Conservation (phyloP, 495 filamentous ascomycete species). For the Aspergillus conjunctus region DNA sequence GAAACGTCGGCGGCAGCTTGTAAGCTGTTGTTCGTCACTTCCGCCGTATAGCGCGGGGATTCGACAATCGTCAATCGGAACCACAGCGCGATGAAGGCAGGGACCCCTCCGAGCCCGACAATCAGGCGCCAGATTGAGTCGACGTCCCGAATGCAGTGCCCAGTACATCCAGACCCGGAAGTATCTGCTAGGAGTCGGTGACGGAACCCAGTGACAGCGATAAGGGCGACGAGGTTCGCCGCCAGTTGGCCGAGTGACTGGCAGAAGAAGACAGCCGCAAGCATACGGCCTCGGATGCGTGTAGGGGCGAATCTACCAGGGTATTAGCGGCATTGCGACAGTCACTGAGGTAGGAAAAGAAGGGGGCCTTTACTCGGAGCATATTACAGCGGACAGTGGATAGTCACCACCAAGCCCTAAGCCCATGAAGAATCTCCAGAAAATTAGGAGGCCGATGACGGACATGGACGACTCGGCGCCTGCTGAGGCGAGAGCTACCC, state of each 20-base stretch:
- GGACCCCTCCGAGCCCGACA: conserved; percentile 54
- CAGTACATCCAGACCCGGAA: background rate
- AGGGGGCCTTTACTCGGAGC: conserved; percentile 43
- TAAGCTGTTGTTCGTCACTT: conserved; percentile 40
- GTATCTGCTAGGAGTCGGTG: conserved; percentile 2
- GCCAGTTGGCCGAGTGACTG: conserved; percentile 58
- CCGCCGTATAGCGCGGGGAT: conserved; percentile 52
- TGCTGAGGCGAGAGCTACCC: conserved; percentile 32
- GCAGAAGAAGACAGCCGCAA: conserved; percentile 59
- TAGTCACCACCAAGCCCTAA: conserved; percentile 50
- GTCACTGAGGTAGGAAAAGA: background rate
- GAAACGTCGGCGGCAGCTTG: conserved; percentile 28
- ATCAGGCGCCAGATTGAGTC: conserved; percentile 52
- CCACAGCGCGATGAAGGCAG: conserved; percentile 54
- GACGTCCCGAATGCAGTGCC: conserved; percentile 10
- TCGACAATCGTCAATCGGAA: conserved; percentile 58
- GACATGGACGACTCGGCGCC: conserved; percentile 45
- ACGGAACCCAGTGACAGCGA: conserved; percentile 17
- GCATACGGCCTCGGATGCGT: conserved; percentile 53
- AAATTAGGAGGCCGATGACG: conserved; percentile 49
- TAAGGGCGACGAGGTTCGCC: conserved; percentile 40
- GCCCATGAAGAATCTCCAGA: conserved; percentile 49
- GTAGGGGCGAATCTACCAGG: conserved; percentile 42
- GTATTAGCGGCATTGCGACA: background rate
- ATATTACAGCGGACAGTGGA: conserved; percentile 55